Conservation (phyloP, 306 rosid genomes). For the Begonia peltatifolia region DNA sequence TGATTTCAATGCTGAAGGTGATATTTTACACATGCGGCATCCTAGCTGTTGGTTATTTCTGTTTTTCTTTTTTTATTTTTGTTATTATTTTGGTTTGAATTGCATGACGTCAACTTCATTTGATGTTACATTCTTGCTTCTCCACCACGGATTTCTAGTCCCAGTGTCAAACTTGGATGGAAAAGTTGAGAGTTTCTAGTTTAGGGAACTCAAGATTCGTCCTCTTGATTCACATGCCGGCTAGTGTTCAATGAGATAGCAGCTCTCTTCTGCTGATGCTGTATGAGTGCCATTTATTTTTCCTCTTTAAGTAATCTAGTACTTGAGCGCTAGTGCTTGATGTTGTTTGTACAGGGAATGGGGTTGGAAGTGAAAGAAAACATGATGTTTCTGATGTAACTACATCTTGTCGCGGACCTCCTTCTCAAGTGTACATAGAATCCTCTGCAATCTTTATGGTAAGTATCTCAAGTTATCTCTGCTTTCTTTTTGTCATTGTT, state of each 20-base stretch:
- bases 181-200: constrained; percentile 13
- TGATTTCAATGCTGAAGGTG: constrained; percentile 50
- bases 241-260: constrained; percentile 20
- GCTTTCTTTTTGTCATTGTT: background rate
- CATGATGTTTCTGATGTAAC: constrained; percentile 32
- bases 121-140: background rate
- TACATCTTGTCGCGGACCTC: constrained; percentile 23
- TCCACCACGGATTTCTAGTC: constrained; percentile 1
- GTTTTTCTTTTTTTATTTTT: constrained; percentile 2
- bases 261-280: constrained; percentile 22
- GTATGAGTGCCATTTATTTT: constrained; percentile 10
- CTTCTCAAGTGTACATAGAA: constrained; percentile 15
- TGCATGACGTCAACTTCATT: background rate
- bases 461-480: constrained; percentile 9
- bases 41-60: background rate
- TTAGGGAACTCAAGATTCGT: constrained; percentile 15
- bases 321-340: constrained; percentile 11
- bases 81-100: background rate
- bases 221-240: constrained; percentile 15
- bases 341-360: constrained; percentile 23
- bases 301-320: constrained; percentile 3
- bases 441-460: constrained; percentile 36
- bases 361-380: constrained; percentile 23
- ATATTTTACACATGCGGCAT: constrained; percentile 16
- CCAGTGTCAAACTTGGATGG: constrained; percentile 15